Evolutionary conservation across 208 protist genomes (phyloP), one percentile per base, ranked within the genome.

Genomic region (Crithidia mellificae): DNA sequence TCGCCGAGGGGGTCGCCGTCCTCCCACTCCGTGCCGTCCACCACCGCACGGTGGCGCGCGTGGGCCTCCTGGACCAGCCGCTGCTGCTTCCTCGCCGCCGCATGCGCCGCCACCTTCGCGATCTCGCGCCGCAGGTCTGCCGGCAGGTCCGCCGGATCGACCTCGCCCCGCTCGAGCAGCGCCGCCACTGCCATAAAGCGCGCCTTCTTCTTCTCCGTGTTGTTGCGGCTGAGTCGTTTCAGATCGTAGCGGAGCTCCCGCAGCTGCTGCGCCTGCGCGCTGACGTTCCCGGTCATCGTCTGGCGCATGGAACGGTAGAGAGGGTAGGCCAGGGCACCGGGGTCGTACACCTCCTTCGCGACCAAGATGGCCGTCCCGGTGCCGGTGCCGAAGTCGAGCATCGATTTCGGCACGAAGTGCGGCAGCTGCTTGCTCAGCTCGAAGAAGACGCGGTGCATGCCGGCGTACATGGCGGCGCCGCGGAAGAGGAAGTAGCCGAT

Each of bases 401-500:
- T 91, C 14, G 83, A 92, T 63, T 90, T 91, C 19, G 90, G 90
- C 55, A 92, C 85, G 63, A 95, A 95, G 65, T 92, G 85, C 47
- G 90, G 90, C 49, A 95, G 68, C 72, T 86, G 83, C 73, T 95
- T 95, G 59, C 84, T 89, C 27, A 95, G 72, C 63, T 95, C 90
- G 68, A 93, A 93, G 36, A 92, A 87, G 17, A 93, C 83, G 51
- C 90, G 90, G 68, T 95, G 87, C 84, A 92, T 89, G 46, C 83
- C 90, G 12, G 90, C 83, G 78, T 95, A 95, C 87, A 95, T 93
- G 58, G 87, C 85, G 5, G 87, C 83, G 8, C 87, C 90, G 46
- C 90, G 85, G 63, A 93, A 95, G 30, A 95, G 80, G 75, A 92
- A 90, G 77, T 95, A 95, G 24, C 86, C 90, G 62, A 93, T 93